Evolutionary conservation across 805 yeast genomes (phyloP).

Genomic region (Hermanozyma aechmeae): DNA sequence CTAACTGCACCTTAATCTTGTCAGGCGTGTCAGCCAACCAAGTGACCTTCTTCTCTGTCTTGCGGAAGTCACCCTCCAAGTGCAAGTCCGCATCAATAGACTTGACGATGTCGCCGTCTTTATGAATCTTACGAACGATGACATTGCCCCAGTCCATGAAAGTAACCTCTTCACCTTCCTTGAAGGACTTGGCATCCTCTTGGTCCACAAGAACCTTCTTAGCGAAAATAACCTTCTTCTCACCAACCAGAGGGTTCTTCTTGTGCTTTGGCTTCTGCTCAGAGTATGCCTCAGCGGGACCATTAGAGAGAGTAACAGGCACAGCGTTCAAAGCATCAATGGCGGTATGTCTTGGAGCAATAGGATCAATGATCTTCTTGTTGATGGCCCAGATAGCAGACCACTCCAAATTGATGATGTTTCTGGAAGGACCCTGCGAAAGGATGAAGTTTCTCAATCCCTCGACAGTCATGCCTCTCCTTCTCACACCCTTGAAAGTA

Average conservation of each 20-base stretch:
- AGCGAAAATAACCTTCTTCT: conserved; percentile 63
- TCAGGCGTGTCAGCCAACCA: conserved; percentile 87
- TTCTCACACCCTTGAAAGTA: conserved; percentile 96
- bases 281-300: conserved; percentile 50
- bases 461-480: conserved; percentile 99
- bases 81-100: conserved; percentile 71
- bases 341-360: conserved; percentile 94
- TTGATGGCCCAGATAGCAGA: conserved; percentile 94
- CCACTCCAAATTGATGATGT: conserved; percentile 97
- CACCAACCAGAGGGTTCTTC: conserved; percentile 87
- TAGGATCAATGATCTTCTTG: conserved; percentile 94
- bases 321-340: conserved; percentile 59
- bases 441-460: conserved; percentile 90
- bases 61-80: conserved; percentile 94
- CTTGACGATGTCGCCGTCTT: conserved; percentile 49
- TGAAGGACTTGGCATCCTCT: conserved; percentile 61
- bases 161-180: conserved; percentile 88
- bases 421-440: conserved; percentile 96
- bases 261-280: conserved; percentile 90
- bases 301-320: conserved; percentile 55
- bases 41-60: conserved; percentile 88
- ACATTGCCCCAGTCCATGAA: conserved; percentile 99
- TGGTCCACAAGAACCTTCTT: conserved; percentile 70
- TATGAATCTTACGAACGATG: conserved; percentile 61
- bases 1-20: conserved; percentile 63